Base-by-base conservation (phyloP, 2,329 filamentous ascomycete genomes). In the Microsporum canis region DNA sequence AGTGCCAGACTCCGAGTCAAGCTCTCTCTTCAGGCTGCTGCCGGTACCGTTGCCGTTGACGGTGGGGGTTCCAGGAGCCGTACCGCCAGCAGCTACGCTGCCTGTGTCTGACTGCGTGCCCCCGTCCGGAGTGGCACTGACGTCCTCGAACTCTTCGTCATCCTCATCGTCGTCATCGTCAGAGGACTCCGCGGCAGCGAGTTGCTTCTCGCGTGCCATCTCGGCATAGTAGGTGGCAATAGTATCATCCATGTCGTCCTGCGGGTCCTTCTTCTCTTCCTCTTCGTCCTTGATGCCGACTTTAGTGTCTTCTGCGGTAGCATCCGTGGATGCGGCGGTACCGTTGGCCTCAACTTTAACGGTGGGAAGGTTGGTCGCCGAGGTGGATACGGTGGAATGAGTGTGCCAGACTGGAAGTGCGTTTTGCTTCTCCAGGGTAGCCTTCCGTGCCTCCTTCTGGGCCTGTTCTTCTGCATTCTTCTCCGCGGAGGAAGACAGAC, bases 321-420 rank as follows among this genome's bases (percentile, higher is more conserved):
- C 31, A 17, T 29, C 49, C 6, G 49, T 47, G 34, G 47, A 38
- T 41, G 59, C 27, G 5, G 33, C 47, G 10, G 38, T 51, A 27
- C 63, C 65, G 57, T 63, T 63, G 6, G 61, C 27, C 39, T 64
- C 65, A 8, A 61, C 1, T 39, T 65, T 64, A 7, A 63, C 55
- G 36, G 51, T 34, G 2, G 56, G 34, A 12, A 65, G 7, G 38
- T 64, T 64, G 12, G 41, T 60, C 27, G 63, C 49, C 41, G 62
- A 62, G 10, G 65, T 63, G n/a, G 58, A 62, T 27, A 80, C 77
- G 0, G 78, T 80, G 45, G 77, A 79, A 57, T 78, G 75, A 5
- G 78, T 80, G 64, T 80, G 77, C 79, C 79, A 82, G 14, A 78
- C 76, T 0, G 79, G 79, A 7, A 81, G 70, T 3, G 76, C 75